Conservation (phyloP, 306 rosid genomes). For the Corylus americana region DNA sequence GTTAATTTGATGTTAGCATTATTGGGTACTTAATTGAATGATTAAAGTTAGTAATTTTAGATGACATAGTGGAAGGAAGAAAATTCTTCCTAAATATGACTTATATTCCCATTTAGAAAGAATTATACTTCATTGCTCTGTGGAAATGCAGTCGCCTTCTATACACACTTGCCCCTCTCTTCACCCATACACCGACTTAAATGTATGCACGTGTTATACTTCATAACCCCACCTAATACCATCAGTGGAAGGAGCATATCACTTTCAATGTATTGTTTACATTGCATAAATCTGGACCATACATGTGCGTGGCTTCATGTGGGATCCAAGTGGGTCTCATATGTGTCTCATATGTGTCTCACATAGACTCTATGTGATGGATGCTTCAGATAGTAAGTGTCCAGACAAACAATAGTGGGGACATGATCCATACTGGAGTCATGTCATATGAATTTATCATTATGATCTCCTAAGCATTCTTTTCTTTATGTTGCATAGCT, state of each 20-base stretch:
- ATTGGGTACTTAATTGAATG: not conserved
- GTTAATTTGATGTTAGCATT: not conserved
- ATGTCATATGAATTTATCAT: not conserved
- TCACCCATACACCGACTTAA: not conserved
- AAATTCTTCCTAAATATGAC: not conserved
- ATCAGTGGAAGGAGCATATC: not conserved
- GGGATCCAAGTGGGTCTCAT: not conserved
- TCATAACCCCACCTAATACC: not conserved
- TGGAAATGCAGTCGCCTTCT: not conserved
- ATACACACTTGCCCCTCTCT: not conserved
- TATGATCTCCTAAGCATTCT: not conserved
- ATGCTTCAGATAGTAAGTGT: not conserved
- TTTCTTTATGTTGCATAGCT: not conserved
- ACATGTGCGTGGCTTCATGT: not conserved
- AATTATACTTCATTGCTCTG: not conserved
- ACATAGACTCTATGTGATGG: not conserved
- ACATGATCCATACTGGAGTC: not conserved
- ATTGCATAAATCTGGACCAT: constrained; percentile 3
- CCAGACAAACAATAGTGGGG: not conserved
- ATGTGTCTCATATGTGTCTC: not conserved
- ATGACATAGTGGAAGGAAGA: not conserved
- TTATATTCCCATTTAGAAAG: not conserved
- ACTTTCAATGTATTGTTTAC: not conserved
- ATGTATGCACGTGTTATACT: not conserved
- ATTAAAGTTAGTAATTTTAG: not conserved